Conservation (phyloP, 2,329 filamentous ascomycete species). For the Pseudogymnoascus sp. region DNA sequence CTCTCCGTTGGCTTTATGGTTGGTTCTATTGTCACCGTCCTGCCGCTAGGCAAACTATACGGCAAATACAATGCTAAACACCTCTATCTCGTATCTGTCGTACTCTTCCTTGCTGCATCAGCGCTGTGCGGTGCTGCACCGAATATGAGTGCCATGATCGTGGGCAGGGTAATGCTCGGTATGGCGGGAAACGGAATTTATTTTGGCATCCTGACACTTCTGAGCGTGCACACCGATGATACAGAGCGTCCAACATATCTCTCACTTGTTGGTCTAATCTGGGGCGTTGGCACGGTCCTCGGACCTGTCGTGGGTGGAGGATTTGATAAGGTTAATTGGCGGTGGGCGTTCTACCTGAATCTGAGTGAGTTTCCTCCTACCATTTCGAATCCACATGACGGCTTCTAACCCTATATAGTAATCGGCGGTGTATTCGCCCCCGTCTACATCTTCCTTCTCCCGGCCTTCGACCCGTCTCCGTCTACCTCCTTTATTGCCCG, state of each 20-base stretch:
- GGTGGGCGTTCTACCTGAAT: slow-evolving; percentile 29
- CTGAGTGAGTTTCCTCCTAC: slow-evolving; percentile 16
- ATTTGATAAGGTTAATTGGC: slow-evolving; percentile 29
- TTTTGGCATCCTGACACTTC: slow-evolving; percentile 12
- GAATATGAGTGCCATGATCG: slow-evolving; percentile 21
- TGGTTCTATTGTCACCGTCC: slow-evolving; percentile 43
- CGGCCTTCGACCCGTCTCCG: slow-evolving; percentile 1
- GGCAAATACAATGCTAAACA: slow-evolving; percentile 12
- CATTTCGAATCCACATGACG: neutral
- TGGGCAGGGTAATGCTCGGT: slow-evolving; percentile 21
- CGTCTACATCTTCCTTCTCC: slow-evolving; percentile 18
- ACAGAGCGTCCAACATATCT: slow-evolving; percentile 15
- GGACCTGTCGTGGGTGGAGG: slow-evolving; percentile 24
- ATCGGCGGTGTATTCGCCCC: slow-evolving; percentile 11
- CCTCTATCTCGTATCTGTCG: slow-evolving; percentile 5
- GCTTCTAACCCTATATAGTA: neutral
- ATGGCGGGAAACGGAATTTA: slow-evolving; percentile 13
- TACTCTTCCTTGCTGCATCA: slow-evolving; percentile 15
- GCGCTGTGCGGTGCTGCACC: slow-evolving; percentile 21
- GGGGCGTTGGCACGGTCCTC: slow-evolving; percentile 17
- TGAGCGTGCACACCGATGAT: slow-evolving; percentile 13
- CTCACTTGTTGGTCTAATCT: slow-evolving; percentile 14
- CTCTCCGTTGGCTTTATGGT: slow-evolving; percentile 18
- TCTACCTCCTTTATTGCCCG: slow-evolving; percentile 5
- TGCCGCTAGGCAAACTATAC: slow-evolving; percentile 39